Evolutionary conservation across 208 protist genomes (phyloP).

Genomic region (Acanthamoeba culbertsoni): DNA sequence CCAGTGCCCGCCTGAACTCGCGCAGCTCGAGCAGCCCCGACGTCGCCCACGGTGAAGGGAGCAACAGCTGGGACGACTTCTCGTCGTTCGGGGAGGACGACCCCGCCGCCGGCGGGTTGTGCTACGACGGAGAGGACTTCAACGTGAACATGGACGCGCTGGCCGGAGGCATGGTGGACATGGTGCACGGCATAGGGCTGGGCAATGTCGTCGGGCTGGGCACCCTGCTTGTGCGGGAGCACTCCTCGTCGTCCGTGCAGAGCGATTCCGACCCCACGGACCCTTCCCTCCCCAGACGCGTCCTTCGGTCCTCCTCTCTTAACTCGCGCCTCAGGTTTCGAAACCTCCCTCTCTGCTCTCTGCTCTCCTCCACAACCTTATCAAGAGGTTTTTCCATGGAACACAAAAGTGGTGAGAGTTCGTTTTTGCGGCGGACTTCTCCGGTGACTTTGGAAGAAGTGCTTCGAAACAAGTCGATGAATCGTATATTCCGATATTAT

Average conservation of each 20-base stretch:
- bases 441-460: neutral
- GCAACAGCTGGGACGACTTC: neutral
- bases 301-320: neutral
- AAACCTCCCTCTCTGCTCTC: neutral
- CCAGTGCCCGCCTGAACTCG: neutral
- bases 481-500: neutral
- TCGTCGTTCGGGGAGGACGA: neutral
- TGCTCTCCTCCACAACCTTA: neutral
- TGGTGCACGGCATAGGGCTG: neutral
- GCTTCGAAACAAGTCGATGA: neutral
- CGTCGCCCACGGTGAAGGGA: neutral
- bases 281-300: neutral
- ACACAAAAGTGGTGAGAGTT: no score
- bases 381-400: no score
- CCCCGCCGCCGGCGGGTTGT: neutral
- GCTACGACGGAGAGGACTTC: no score
- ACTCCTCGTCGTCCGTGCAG: neutral
- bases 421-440: neutral
- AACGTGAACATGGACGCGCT: no score
- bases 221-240: neutral
- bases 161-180: neutral
- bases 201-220: neutral
- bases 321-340: neutral
- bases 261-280: neutral
- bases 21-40: constrained; percentile 4